Conservation (phyloP, 2,329 filamentous ascomycete genomes). For the Pseudocercospora pini-densiflorae region DNA sequence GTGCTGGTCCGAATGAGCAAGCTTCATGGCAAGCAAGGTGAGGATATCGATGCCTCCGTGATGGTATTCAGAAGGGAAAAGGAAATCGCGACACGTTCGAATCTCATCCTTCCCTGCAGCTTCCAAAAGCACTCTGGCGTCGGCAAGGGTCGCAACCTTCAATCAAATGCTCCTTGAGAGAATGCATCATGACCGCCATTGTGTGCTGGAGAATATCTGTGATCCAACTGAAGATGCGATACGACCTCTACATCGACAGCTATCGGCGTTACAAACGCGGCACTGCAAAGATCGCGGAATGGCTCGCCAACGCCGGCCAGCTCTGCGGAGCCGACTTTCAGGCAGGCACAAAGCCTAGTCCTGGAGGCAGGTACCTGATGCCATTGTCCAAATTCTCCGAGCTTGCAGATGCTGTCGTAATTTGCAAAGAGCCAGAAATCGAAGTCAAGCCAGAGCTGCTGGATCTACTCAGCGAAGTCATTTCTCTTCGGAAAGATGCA, state of each 20-base stretch:
- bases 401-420: constrained; percentile 6
- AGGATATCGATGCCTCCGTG: too few species aligned
- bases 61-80: too few species aligned
- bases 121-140: too few species aligned
- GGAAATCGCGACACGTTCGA: too few species aligned
- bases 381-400: constrained; percentile 8
- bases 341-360: neutral
- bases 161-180: too few species aligned
- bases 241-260: constrained; percentile 14
- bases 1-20: too few species aligned
- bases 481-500: constrained; percentile 13
- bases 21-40: too few species aligned
- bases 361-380: constrained; percentile 3
- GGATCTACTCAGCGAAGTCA: constrained; percentile 5
- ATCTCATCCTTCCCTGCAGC: too few species aligned
- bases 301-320: constrained; percentile 8
- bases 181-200: too few species aligned
- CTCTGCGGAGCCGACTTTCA: constrained; percentile 10
- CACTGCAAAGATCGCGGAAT: constrained; percentile 12
- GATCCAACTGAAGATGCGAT: neutral
- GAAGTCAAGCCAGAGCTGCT: constrained; percentile 10
- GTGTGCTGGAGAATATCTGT: too few species aligned
- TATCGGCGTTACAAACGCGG: constrained; percentile 13
- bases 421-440: neutral
- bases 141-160: too few species aligned